These are phyloP conservation scores for Fraxinus dipetala DNA, from an alignment of 305 asterid genomes.

Conservation along the genomic window DNA sequence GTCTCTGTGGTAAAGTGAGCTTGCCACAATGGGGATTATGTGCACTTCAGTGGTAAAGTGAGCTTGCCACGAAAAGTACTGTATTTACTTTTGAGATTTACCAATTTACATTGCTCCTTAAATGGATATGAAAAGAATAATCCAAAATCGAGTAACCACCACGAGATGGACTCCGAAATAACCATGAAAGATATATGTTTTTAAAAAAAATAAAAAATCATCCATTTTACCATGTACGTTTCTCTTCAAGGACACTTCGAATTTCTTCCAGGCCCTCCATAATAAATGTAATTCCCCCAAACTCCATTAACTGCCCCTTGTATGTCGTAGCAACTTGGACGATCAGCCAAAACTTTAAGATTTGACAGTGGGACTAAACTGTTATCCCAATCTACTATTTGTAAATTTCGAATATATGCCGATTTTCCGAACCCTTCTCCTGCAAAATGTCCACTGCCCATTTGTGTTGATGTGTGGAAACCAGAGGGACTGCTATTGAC, in stretches of 20 bases:
- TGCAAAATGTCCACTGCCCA: conserved; percentile 97
- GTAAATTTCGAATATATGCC: conserved; percentile 75
- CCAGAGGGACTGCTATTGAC: conserved; percentile 58
- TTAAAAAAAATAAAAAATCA: conserved; percentile 6
- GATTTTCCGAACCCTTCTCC: conserved; percentile 87
- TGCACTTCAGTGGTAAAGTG: neutral
- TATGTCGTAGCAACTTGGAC: conserved; percentile 74
- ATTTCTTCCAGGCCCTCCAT: conserved; percentile 94
- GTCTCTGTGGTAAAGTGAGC: neutral
- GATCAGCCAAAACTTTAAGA: conserved; percentile 72
- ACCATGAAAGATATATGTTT: conserved; percentile 1
- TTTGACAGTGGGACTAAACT: conserved; percentile 69
- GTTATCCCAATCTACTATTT: conserved; percentile 83
- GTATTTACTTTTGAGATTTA: neutral
- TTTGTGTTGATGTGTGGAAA: conserved; percentile 72
- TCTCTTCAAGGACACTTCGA: conserved; percentile 54
- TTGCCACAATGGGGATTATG: neutral
- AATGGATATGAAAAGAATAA: conserved; percentile 40
- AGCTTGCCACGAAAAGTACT: neutral
- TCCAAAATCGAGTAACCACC: conserved; percentile 24
- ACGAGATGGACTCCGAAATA: conserved; percentile 23
- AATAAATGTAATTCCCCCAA: conserved; percentile 92
- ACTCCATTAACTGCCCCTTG: conserved; percentile 71
- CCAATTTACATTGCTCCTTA: conserved; percentile 19
- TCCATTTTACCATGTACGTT: conserved; percentile 8